phyloP scores from a whole-genome alignment of 768 basidiomycete species.

The Leccinum uliginosum region DNA sequence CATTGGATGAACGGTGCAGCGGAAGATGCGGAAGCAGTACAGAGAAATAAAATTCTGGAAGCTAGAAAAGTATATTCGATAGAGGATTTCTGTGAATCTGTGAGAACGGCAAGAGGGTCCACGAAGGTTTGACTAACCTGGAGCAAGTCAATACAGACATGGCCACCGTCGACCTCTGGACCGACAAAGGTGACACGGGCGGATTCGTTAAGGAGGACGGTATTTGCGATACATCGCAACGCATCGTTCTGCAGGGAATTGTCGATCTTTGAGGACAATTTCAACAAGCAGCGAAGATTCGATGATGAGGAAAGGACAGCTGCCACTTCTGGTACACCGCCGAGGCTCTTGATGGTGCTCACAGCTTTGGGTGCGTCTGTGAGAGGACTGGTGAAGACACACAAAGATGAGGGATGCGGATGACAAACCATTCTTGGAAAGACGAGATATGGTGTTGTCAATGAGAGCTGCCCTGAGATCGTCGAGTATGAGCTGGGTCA shows the following conservation, averaged over 20 bases:
- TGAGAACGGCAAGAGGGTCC: slow-evolving; percentile 2
- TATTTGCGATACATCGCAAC: slow-evolving; percentile 74
- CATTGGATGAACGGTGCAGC: slow-evolving; percentile 46
- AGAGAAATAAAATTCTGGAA: slow-evolving; percentile 73
- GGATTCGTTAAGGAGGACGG: slow-evolving; percentile 62
- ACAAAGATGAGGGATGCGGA: too few species aligned
- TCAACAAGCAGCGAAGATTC: slow-evolving; percentile 56
- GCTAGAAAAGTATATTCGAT: slow-evolving; percentile 70
- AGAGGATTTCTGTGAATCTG: slow-evolving; percentile 48
- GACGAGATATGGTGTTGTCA: slow-evolving; percentile 41
- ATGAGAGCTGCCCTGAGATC: slow-evolving; percentile 45
- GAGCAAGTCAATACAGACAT: slow-evolving; percentile 49
- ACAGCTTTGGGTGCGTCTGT: slow-evolving; percentile 68
- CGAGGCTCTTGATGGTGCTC: slow-evolving; percentile 69
- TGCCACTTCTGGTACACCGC: slow-evolving; percentile 67
- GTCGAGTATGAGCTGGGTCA: slow-evolving; percentile 54
- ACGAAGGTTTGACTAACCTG: slow-evolving; percentile 42
- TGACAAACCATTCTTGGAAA: slow-evolving; percentile 52
- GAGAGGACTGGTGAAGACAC: background rate
- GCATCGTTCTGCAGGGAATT: slow-evolving; percentile 63
- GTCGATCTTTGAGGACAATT: slow-evolving; percentile 47
- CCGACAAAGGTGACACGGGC: slow-evolving; percentile 56
- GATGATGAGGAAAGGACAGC: slow-evolving; percentile 48
- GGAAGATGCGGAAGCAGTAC: slow-evolving; percentile 49
- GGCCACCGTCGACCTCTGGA: slow-evolving; percentile 61